Evolutionary conservation across 1,284 basidiomycete species (phyloP).

Genomic region (Peniophora sp.): DNA sequence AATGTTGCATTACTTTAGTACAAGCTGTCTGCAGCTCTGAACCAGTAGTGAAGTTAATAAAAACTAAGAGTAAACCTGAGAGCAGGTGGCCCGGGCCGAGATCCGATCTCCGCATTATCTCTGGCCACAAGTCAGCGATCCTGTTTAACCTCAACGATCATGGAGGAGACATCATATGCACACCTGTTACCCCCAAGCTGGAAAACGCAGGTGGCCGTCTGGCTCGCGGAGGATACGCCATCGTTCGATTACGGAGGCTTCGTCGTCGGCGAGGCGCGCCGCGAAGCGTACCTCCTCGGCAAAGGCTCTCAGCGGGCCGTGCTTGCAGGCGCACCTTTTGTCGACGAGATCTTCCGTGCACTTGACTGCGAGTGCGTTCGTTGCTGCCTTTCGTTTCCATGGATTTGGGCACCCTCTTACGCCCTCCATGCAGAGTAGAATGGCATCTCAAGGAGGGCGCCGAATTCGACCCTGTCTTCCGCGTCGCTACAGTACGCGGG

Average conservation of each 20-base stretch:
- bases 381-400: neutral
- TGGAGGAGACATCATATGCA: constrained; percentile 31
- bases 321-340: constrained; percentile 93
- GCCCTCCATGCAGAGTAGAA: constrained; percentile 59
- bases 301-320: constrained; percentile 75
- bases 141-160: no score
- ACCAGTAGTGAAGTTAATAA: no score
- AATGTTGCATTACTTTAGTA: no score
- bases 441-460: constrained; percentile 91
- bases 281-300: constrained; percentile 86
- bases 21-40: no score
- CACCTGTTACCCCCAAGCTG: constrained; percentile 88
- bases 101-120: no score
- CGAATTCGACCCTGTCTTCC: constrained; percentile 71
- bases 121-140: no score
- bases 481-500: constrained; percentile 89
- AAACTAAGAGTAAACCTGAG: no score
- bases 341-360: constrained; percentile 88
- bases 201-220: constrained; percentile 74
- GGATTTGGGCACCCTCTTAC: neutral
- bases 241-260: constrained; percentile 97
- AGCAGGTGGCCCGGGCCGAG: no score
- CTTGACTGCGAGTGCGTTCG: constrained; percentile 82
- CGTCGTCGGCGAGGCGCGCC: constrained; percentile 87
- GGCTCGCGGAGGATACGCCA: constrained; percentile 93